Evolutionary conservation across 2,329 filamentous ascomycete species (phyloP).

Genomic region (Rutstroemia sp.): DNA sequence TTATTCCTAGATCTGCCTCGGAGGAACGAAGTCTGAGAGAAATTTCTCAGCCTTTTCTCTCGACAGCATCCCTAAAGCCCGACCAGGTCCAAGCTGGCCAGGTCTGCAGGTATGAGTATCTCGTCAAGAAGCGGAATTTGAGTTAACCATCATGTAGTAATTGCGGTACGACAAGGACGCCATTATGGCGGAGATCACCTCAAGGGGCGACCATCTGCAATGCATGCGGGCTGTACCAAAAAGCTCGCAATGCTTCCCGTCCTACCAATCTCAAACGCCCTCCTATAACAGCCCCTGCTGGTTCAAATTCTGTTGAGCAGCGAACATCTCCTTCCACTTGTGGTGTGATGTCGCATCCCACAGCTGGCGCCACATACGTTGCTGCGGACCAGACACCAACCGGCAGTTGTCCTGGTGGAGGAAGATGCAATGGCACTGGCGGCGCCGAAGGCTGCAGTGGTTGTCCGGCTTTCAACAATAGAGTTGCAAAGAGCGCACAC

Average conservation of each 20-base stretch:
- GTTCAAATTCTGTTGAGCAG: slow-evolving; percentile 22
- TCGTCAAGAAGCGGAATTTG: not conserved
- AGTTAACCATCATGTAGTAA: slow-evolving; percentile 54
- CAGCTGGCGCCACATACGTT: slow-evolving; percentile 60
- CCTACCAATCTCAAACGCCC: slow-evolving; percentile 86
- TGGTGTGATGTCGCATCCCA: slow-evolving; percentile 30
- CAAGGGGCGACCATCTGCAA: slow-evolving; percentile 95
- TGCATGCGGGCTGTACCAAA: slow-evolving; percentile 89
- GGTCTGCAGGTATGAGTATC: slow-evolving; percentile 59
- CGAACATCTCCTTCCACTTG: slow-evolving; percentile 27
- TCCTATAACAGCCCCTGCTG: slow-evolving; percentile 36
- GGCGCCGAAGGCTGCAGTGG: slow-evolving; percentile 92
- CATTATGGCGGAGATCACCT: slow-evolving; percentile 88
- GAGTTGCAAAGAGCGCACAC: slow-evolving; percentile 80
- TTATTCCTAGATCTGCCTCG: slow-evolving; percentile 16
- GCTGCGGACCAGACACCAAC: slow-evolving; percentile 65
- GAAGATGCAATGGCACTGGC: slow-evolving; percentile 91
- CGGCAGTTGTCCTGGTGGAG: slow-evolving; percentile 93
- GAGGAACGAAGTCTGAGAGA: slow-evolving; percentile 18
- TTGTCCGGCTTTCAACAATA: slow-evolving; percentile 95
- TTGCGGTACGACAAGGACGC: slow-evolving; percentile 88
- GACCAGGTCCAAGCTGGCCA: slow-evolving; percentile 45
- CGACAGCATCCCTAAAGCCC: slow-evolving; percentile 2
- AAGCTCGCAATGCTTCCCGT: slow-evolving; percentile 83
- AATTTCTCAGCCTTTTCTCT: slow-evolving; percentile 7